Evolutionary conservation across 2,329 filamentous ascomycete genomes (phyloP).

Genomic region (Exserohilum turcica): DNA sequence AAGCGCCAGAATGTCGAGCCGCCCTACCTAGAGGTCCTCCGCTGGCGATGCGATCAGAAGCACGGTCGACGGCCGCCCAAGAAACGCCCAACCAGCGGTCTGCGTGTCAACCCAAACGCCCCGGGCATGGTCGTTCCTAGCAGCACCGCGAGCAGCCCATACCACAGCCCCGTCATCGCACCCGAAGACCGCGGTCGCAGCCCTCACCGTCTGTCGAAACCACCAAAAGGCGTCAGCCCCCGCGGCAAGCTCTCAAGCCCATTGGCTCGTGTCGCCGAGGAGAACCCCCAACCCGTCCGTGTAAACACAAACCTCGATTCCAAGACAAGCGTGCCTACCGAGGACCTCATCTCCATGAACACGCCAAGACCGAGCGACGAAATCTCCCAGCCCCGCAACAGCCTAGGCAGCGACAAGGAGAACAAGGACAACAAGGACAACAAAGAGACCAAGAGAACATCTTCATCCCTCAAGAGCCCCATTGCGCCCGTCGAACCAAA

Average conservation of each 20-base stretch:
- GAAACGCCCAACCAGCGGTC: slow-evolving; percentile 53
- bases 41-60: slow-evolving; percentile 96
- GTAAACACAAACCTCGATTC: slow-evolving; percentile 44
- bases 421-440: slow-evolving; percentile 47
- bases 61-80: slow-evolving; percentile 68
- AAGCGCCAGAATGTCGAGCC: slow-evolving; percentile 81
- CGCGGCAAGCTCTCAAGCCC: slow-evolving; percentile 72
- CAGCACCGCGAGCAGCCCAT: slow-evolving; percentile 61
- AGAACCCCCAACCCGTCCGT: slow-evolving; percentile 53
- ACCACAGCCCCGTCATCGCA: slow-evolving; percentile 67
- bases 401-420: slow-evolving; percentile 48
- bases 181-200: slow-evolving; percentile 68
- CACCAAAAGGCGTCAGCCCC: slow-evolving; percentile 65
- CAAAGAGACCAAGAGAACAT: slow-evolving; percentile 27
- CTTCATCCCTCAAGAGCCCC: slow-evolving; percentile 37
- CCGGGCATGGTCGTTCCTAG: slow-evolving; percentile 50
- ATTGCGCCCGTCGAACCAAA: slow-evolving; percentile 28
- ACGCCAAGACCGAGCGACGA: slow-evolving; percentile 50
- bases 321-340: slow-evolving; percentile 32
- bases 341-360: slow-evolving; percentile 52
- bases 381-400: slow-evolving; percentile 35
- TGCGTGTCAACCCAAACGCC: slow-evolving; percentile 61
- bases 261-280: slow-evolving; percentile 75
- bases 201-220: slow-evolving; percentile 68
- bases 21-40: slow-evolving; percentile 88